Conservation (phyloP, 352 stramenopile genomes). For the Sclerospora graminicola region DNA sequence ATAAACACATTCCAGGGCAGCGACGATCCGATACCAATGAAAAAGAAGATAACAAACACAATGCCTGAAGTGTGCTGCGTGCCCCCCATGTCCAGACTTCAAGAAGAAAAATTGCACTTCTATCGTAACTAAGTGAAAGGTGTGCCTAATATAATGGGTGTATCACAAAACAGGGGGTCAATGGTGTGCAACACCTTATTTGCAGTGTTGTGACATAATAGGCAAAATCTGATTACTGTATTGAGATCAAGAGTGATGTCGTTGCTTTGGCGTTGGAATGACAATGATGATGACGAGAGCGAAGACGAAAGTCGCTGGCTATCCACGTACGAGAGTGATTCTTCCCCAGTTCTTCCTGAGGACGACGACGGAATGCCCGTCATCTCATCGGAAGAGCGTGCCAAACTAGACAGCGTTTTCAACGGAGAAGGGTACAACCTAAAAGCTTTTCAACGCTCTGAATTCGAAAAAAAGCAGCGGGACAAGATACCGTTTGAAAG, state of each 20-base stretch:
- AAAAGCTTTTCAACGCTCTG: slow-evolving; percentile 49
- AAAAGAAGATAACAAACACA: slow-evolving; percentile 69
- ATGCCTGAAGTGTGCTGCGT: slow-evolving; percentile 20
- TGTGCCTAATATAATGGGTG: too few species aligned
- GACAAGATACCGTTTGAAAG: slow-evolving; percentile 35
- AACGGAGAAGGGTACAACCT: slow-evolving; percentile 45
- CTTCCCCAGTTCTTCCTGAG: slow-evolving; percentile 16
- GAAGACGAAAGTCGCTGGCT: slow-evolving; percentile 21
- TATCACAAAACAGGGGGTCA: too few species aligned
- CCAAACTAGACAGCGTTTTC: slow-evolving; percentile 57
- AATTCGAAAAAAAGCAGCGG: slow-evolving; percentile 47
- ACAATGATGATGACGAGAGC: slow-evolving; percentile 13
- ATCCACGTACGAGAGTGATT: slow-evolving; percentile 16
- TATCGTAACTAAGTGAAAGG: too few species aligned
- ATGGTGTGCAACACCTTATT: too few species aligned
- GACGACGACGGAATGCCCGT: slow-evolving; percentile 23
- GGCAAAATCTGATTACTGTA: too few species aligned
- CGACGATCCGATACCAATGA: slow-evolving; percentile 62
- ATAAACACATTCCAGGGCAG: slow-evolving; percentile 86
- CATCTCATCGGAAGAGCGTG: slow-evolving; percentile 36
- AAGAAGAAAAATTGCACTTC: too few species aligned
- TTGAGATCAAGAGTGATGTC: too few species aligned
- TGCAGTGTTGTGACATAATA: too few species aligned
- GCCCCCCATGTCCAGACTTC: slow-evolving; percentile 20
- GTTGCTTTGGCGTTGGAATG: background rate